Percentiles rank a stretch among this genome's conserved stretches.
Evolutionary conservation across 352 stramenopile genomes (phyloP).

Genomic region (Globisporangium cystogenes): DNA sequence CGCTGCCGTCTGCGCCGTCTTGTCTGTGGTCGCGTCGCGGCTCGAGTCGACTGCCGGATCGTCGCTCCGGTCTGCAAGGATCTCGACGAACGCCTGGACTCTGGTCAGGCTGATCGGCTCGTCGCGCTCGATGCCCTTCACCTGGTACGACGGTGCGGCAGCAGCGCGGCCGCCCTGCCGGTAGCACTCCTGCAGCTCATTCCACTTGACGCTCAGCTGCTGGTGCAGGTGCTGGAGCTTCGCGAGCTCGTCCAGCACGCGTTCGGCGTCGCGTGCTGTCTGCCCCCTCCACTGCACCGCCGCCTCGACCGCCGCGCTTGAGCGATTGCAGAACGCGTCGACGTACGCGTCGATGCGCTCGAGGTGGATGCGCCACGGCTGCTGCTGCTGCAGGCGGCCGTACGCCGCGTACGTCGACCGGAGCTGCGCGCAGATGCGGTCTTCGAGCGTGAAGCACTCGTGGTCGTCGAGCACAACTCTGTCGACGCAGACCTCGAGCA

Average conservation of each 20-base stretch:
- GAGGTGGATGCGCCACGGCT: slow-evolving; percentile 43
- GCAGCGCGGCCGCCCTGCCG: slow-evolving; percentile 5
- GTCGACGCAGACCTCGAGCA: slow-evolving; percentile 50
- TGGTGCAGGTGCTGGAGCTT: slow-evolving; percentile 47
- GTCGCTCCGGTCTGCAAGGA: slow-evolving; percentile 12
- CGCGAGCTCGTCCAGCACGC: slow-evolving; percentile 32
- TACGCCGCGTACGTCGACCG: slow-evolving; percentile 54
- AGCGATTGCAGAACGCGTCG: slow-evolving; percentile 9
- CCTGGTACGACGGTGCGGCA: background rate
- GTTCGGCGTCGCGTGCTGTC: slow-evolving; percentile 27
- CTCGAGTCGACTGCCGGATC: background rate
- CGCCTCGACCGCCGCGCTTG: background rate
- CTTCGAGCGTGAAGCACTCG: slow-evolving; percentile 48
- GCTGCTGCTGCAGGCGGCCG: slow-evolving; percentile 34
- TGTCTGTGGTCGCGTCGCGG: background rate
- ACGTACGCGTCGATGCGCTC: slow-evolving; percentile 42
- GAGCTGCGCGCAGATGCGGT: slow-evolving; percentile 61
- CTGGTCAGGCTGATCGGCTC: slow-evolving; percentile 26
- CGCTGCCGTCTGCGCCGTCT: background rate
- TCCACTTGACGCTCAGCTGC: slow-evolving; percentile 41
- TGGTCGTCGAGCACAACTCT: slow-evolving; percentile 77
- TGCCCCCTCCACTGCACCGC: slow-evolving; percentile 10
- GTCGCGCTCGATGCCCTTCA: slow-evolving; percentile 18
- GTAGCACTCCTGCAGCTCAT: slow-evolving; percentile 43
- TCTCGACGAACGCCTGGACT: slow-evolving; percentile 37